Evolutionary conservation across 805 yeast genomes (phyloP).

Genomic region (Candida silvicultrix): DNA sequence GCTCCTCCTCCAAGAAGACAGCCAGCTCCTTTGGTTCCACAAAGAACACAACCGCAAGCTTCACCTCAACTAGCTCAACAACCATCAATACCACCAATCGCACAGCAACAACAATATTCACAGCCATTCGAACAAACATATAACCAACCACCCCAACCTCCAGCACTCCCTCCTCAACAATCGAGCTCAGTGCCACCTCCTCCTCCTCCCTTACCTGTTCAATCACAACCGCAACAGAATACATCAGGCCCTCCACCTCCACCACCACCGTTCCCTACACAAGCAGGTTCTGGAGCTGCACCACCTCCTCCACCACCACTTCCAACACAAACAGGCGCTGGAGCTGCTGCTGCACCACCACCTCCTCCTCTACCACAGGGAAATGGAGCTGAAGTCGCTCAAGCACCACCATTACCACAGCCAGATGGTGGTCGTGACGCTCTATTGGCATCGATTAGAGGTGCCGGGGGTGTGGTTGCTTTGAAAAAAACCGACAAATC

Average conservation of each 20-base stretch:
- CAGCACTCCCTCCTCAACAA: slow-evolving; percentile 9
- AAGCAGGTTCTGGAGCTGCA: slow-evolving; percentile 15
- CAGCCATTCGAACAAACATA: neutral
- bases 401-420: slow-evolving; percentile 17
- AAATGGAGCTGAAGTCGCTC: slow-evolving; percentile 18
- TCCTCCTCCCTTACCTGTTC: slow-evolving; percentile 3
- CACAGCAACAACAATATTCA: slow-evolving; percentile 2
- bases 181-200: slow-evolving; percentile 6
- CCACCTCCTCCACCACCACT: slow-evolving; percentile 27
- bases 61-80: slow-evolving; percentile 7
- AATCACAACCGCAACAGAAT: slow-evolving; percentile 4
- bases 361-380: slow-evolving; percentile 23
- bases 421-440: slow-evolving; percentile 71
- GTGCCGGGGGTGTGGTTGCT: slow-evolving; percentile 61
- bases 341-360: slow-evolving; percentile 18
- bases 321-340: slow-evolving; percentile 8
- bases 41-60: slow-evolving; percentile 22
- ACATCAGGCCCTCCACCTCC: slow-evolving; percentile 5
- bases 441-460: slow-evolving; percentile 77
- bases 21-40: slow-evolving; percentile 26
- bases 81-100: neutral
- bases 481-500: slow-evolving; percentile 77
- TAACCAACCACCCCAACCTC: slow-evolving; percentile 6
- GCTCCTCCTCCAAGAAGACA: slow-evolving; percentile 14
- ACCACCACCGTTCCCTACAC: slow-evolving; percentile 8